Percentiles rank a stretch among this genome's conserved stretches.
phyloP scores from a whole-genome alignment of 1,284 basidiomycete species.

The Austroboletus niveus region DNA sequence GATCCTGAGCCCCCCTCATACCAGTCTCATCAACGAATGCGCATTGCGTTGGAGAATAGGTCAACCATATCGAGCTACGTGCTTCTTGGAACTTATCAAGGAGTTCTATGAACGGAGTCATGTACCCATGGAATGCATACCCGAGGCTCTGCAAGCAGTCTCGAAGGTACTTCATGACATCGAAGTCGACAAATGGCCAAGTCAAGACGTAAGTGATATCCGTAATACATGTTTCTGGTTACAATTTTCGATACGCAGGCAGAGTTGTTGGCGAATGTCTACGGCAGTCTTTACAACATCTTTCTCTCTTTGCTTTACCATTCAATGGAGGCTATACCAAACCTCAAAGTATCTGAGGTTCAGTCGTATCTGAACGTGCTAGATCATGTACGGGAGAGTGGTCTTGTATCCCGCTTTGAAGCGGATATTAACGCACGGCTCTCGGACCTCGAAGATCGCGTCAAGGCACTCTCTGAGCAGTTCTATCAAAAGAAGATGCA shows the following conservation, averaged over 20 bases:
- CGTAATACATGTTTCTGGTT: slow-evolving; percentile 1
- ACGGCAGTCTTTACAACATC: slow-evolving; percentile 79
- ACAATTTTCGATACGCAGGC: slow-evolving; percentile 38
- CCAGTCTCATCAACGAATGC: slow-evolving; percentile 85
- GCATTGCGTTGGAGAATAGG: slow-evolving; percentile 89
- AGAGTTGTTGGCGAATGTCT: slow-evolving; percentile 64
- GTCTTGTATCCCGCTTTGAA: slow-evolving; percentile 64
- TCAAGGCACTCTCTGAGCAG: slow-evolving; percentile 67
- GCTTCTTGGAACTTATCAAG: slow-evolving; percentile 86
- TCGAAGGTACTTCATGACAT: slow-evolving; percentile 69
- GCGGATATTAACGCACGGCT: slow-evolving; percentile 64
- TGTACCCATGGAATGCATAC: slow-evolving; percentile 92
- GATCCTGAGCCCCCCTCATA: slow-evolving; percentile 82
- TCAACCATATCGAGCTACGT: slow-evolving; percentile 73
- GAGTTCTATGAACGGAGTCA: slow-evolving; percentile 87
- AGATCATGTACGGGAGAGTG: slow-evolving; percentile 70
- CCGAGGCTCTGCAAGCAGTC: slow-evolving; percentile 80
- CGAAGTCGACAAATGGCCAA: slow-evolving; percentile 76
- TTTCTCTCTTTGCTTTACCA: slow-evolving; percentile 88
- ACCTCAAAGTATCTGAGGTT: slow-evolving; percentile 67
- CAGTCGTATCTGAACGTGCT: slow-evolving; percentile 64
- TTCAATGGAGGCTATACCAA: slow-evolving; percentile 71
- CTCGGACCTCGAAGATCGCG: slow-evolving; percentile 66
- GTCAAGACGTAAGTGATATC: slow-evolving; percentile 65
- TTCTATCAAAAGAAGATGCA: slow-evolving; percentile 71